These are phyloP conservation scores for Endocalyx cinctus DNA, from an alignment of 2,329 filamentous ascomycete species.

Conservation along the genomic window DNA sequence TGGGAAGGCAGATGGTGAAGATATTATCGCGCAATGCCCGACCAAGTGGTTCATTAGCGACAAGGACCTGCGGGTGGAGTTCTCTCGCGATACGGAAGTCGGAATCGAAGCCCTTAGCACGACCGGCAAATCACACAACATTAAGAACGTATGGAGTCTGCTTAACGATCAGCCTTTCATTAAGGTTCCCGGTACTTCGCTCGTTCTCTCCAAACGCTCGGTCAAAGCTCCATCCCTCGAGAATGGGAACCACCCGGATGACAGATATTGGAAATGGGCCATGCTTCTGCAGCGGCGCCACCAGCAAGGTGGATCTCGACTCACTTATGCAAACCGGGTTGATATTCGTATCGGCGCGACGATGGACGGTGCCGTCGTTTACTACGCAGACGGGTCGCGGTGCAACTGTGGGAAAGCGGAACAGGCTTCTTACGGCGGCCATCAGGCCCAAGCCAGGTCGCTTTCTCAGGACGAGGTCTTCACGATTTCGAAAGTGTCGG, in stretches of 20 bases:
- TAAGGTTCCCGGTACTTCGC: slow-evolving; percentile 31
- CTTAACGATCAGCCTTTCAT: slow-evolving; percentile 28
- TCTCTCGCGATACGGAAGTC: slow-evolving; percentile 24
- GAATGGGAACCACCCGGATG: background rate
- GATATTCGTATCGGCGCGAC: slow-evolving; percentile 39
- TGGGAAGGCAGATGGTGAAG: background rate
- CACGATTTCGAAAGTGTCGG: slow-evolving; percentile 27
- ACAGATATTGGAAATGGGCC: slow-evolving; percentile 22
- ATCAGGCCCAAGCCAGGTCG: slow-evolving; percentile 22
- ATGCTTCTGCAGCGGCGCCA: slow-evolving; percentile 24
- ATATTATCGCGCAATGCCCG: slow-evolving; percentile 3
- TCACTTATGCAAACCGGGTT: slow-evolving; percentile 35
- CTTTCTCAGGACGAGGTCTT: slow-evolving; percentile 16
- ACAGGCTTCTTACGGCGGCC: slow-evolving; percentile 23
- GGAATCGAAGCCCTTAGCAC: slow-evolving; percentile 30
- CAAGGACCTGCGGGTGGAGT: slow-evolving; percentile 26
- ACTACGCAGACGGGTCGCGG: slow-evolving; percentile 38
- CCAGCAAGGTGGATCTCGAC: slow-evolving; percentile 21
- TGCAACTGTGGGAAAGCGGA: slow-evolving; percentile 35
- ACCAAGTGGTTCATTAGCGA: slow-evolving; percentile 16
- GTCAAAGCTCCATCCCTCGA: slow-evolving; percentile 18
- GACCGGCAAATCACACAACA: slow-evolving; percentile 33
- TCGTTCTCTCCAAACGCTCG: slow-evolving; percentile 34
- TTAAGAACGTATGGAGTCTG: slow-evolving; percentile 30
- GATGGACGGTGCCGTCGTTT: slow-evolving; percentile 41